These are phyloP conservation scores for Cryphonectria radicalis DNA, from an alignment of 2,329 filamentous ascomycete species.

Conservation along the genomic window DNA sequence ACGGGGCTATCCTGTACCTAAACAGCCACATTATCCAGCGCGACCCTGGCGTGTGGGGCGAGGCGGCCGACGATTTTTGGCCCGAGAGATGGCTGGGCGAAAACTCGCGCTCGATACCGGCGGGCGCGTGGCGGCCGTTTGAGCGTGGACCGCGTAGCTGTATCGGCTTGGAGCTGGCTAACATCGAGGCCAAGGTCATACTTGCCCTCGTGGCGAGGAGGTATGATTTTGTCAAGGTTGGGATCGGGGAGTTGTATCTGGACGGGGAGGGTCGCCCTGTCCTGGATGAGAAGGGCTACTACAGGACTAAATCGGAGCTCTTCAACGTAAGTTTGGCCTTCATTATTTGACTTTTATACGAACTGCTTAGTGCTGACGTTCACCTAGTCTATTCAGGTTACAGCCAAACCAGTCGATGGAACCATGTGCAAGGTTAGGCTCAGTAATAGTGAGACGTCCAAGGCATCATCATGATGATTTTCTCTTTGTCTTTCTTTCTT, in stretches of 20 bases:
- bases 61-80: slow-evolving; percentile 41
- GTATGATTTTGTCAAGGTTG: slow-evolving; percentile 41
- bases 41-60: slow-evolving; percentile 41
- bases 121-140: slow-evolving; percentile 57
- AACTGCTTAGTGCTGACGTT: slow-evolving; percentile 6
- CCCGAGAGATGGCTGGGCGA: slow-evolving; percentile 47
- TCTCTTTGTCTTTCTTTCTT: no score
- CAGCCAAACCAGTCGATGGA: slow-evolving; percentile 37
- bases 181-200: slow-evolving; percentile 40
- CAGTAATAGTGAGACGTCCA: slow-evolving; percentile 21
- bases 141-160: slow-evolving; percentile 57
- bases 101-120: slow-evolving; percentile 32
- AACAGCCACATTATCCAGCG: slow-evolving; percentile 42
- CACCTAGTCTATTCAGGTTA: slow-evolving; percentile 35
- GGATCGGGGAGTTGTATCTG: slow-evolving; percentile 36
- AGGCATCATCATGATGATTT: background rate
- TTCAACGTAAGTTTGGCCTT: slow-evolving; percentile 36
- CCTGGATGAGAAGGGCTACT: slow-evolving; percentile 34
- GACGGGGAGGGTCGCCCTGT: slow-evolving; percentile 33
- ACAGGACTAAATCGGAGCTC: slow-evolving; percentile 34
- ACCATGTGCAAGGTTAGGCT: slow-evolving; percentile 36
- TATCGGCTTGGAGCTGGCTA: slow-evolving; percentile 59
- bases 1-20: slow-evolving; percentile 43
- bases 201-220: slow-evolving; percentile 37
- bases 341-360: background rate